Base-by-base conservation (phyloP, 768 basidiomycete genomes). In the Psilocybe cyanescens region DNA sequence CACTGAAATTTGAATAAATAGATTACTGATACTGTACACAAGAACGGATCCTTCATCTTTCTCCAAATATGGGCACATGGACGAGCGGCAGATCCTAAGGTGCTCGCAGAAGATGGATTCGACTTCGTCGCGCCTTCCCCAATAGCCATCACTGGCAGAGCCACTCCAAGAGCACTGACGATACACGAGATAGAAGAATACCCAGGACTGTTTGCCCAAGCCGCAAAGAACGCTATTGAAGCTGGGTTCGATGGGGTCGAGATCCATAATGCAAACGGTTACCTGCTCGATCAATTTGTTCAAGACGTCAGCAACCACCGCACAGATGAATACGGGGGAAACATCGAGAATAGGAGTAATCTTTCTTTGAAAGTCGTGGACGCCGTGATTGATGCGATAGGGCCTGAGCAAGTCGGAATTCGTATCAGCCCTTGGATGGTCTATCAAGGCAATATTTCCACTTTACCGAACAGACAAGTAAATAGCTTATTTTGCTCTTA, bases 231-330 rank as follows among this genome's bases (percentile, higher is more conserved):
- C 58, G 86, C 86, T 4, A 75, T 88, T 3, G 69, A 79, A 31
- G 88, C 90, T 19, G 89, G 87, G 0, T 92, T 92, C 62, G 90
- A 92, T 59, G 91, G 89, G 45, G 65, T 84, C 58, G 81, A 82
- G 76, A 67, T 84, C 35, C 82, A 80, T 60, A 72, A 71, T 56
- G 79, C 78, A 8, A 86, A 88, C 57, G 86, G 85, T 44, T 86
- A 85, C 70, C 70, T 87, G 9, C 52, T 86, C 3, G 76, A 76
- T 67, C 68, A 72, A 19, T 91, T 90, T 73, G 44, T 83, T 48
- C 84, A 83, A 53, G 89, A 88, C 0, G 69, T 74, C 5, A 71
- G 76, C 41, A 89, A 89, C 75, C 78, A 81, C 62, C 80, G 87
- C 17, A 85, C 79, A 4, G 87, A 88, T 69, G 78, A 81, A 63